Evolutionary conservation across 192 early-diverging fungal species (phyloP).

Genomic region (Entomortierella lignicola): DNA sequence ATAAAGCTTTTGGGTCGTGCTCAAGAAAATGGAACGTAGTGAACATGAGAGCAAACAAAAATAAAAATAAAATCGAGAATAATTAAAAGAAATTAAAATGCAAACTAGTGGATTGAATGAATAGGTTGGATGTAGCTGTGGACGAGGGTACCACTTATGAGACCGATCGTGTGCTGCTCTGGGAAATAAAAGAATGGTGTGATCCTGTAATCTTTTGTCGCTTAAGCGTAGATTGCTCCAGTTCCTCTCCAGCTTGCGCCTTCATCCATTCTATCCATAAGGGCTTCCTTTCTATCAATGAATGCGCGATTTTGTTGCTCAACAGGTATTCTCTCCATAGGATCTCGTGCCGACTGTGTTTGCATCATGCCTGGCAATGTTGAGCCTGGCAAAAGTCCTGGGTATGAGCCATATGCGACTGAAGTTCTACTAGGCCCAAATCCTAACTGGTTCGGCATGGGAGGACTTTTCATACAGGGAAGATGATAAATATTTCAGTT

Average conservation of each 20-base stretch:
- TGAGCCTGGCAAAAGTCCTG: slow-evolving; percentile 12
- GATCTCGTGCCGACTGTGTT: slow-evolving; percentile 41
- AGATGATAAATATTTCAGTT: not conserved
- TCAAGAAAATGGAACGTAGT: slow-evolving; percentile 3
- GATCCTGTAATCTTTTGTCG: not conserved
- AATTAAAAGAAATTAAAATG: slow-evolving; percentile 9
- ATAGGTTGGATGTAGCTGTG: not conserved
- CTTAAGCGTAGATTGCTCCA: slow-evolving; percentile 57
- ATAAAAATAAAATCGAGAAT: not conserved
- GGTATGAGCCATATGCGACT: slow-evolving; percentile 21
- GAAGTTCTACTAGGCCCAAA: slow-evolving; percentile 15
- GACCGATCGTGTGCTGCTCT: slow-evolving; percentile 8
- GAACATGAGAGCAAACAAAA: not conserved
- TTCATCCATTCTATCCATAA: slow-evolving; percentile 59
- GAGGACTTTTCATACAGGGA: slow-evolving; percentile 11
- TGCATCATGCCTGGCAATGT: slow-evolving; percentile 38
- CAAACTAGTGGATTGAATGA: not conserved
- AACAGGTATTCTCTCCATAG: slow-evolving; percentile 48
- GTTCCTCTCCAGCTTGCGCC: slow-evolving; percentile 59
- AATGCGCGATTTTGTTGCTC: slow-evolving; percentile 42
- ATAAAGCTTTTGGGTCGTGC: slow-evolving; percentile 22
- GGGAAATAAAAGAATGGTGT: slow-evolving; percentile 7
- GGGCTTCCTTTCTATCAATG: slow-evolving; percentile 52
- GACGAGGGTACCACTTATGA: not conserved
- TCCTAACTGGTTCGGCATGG: slow-evolving; percentile 34